Evolutionary conservation across 2,329 filamentous ascomycete genomes (phyloP), one percentile per base, ranked within the genome.

Genomic region (Emmonsia crescens): DNA sequence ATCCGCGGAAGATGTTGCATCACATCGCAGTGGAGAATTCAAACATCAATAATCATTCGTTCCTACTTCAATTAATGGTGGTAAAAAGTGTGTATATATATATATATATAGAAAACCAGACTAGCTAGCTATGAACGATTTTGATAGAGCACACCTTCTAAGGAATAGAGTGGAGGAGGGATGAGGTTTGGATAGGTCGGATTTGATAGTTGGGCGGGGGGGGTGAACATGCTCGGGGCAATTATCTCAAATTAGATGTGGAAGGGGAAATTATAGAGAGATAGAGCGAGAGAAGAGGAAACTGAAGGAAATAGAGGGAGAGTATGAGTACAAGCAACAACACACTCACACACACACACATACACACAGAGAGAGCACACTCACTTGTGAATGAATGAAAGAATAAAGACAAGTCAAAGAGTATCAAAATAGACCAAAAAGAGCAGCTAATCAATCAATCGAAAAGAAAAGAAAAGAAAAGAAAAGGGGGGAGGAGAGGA

Each of bases 341-440:
- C n/a, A n/a, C n/a, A n/a, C n/a, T n/a, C n/a, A n/a, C n/a, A 42
- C 1, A 6, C n/a, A 16, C 40, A n/a, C 40, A 42, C 16, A 42
- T 14, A 42, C 16, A 19, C 16, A n/a, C 14, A 42, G 5, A 42
- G 16, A 3, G 16, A n/a, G 16, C n/a, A n/a, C n/a, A n/a, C n/a
- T n/a, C n/a, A n/a, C n/a, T n/a, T n/a, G n/a, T 5, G 2, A 6
- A 16, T n/a, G 40, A 6, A 44, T 16, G 40, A 2, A 9, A 44
- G 19, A 5, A 9, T 16, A 67, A 9, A 5, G 40, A 44, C n/a
- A n/a, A n/a, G n/a, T n/a, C n/a, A n/a, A n/a, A 5, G 6, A 44
- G 19, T 19, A 61, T 58, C 66, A 64, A 67, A 66, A 64, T 63
- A 51, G 62, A 63, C 58, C 63, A 65, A 60, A 66, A 57, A 68